These are phyloP conservation scores for Knoxia roxburghii DNA, from an alignment of 257 asterid species.

Conservation along the genomic window DNA sequence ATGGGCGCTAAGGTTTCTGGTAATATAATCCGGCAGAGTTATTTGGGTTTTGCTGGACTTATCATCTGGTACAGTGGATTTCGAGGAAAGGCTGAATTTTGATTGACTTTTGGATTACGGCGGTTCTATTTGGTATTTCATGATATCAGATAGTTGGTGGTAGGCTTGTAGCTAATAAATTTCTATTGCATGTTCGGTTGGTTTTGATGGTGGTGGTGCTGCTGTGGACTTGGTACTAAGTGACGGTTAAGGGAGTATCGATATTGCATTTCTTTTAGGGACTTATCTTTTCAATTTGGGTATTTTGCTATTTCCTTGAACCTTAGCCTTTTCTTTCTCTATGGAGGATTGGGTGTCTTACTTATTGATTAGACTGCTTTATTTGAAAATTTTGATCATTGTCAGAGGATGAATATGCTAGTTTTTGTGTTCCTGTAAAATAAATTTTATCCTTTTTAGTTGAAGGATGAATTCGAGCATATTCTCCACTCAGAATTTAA, in stretches of 20 bases:
- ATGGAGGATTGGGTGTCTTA: background rate
- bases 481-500: background rate
- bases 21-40: background rate
- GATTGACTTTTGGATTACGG: constrained; percentile 3
- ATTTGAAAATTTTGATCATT: constrained; percentile 4
- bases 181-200: constrained; percentile 35
- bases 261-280: constrained; percentile 24
- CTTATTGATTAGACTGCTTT: background rate
- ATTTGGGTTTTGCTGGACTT: constrained; percentile 6
- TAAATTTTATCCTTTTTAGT: background rate
- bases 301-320: background rate
- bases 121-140: constrained; percentile 2
- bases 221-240: constrained; percentile 7
- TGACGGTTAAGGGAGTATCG: constrained; percentile 5
- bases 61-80: background rate
- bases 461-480: background rate
- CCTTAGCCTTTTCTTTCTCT: background rate
- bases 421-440: background rate
- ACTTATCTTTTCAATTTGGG: background rate
- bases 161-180: constrained; percentile 10
- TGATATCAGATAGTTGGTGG: background rate
- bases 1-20: constrained; percentile 10
- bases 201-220: constrained; percentile 4
- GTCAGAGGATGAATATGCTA: background rate
- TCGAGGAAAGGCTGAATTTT: background rate